Evolutionary conservation across 208 protist genomes (phyloP).

Genomic region (Trypanosoma brucei): DNA sequence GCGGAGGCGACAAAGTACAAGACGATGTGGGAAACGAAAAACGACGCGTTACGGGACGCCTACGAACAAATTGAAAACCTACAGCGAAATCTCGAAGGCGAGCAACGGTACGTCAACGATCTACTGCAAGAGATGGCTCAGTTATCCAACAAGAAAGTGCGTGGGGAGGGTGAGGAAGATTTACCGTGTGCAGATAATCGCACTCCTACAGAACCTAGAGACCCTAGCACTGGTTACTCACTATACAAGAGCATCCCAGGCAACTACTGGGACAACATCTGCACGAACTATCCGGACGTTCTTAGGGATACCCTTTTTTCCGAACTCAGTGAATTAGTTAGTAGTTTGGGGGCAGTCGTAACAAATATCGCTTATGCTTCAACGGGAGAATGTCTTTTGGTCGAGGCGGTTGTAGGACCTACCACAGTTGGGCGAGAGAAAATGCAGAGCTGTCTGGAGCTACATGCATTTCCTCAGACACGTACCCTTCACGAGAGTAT

Average conservation of each 20-base stretch:
- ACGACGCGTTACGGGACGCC: constrained; percentile 15
- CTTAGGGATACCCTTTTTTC: constrained; percentile 2
- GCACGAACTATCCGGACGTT: constrained; percentile 2
- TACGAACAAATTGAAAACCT: constrained; percentile 18
- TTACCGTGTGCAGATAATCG: not conserved
- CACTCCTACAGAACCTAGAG: not conserved
- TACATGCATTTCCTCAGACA: constrained; percentile 10
- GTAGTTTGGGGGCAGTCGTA: not conserved
- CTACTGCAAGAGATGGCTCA: constrained; percentile 13
- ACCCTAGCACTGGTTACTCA: not conserved
- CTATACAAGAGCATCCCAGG: constrained; percentile 10
- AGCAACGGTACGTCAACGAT: constrained; percentile 16
- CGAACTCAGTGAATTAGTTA: constrained; percentile 6
- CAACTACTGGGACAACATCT: constrained; percentile 8
- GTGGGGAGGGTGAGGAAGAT: not conserved
- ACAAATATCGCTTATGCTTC: constrained; percentile 5
- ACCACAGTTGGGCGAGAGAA: not conserved
- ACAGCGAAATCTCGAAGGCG: constrained; percentile 13
- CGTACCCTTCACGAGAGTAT: constrained; percentile 11
- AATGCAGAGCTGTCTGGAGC: constrained; percentile 9
- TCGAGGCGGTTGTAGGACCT: constrained; percentile 4
- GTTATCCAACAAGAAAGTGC: not conserved
- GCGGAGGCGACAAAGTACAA: constrained; percentile 15
- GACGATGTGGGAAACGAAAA: constrained; percentile 11
- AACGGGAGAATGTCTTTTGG: constrained; percentile 10